Conservation (phyloP, 106 monocot species). For the Phalaenopsis aphrodite region DNA sequence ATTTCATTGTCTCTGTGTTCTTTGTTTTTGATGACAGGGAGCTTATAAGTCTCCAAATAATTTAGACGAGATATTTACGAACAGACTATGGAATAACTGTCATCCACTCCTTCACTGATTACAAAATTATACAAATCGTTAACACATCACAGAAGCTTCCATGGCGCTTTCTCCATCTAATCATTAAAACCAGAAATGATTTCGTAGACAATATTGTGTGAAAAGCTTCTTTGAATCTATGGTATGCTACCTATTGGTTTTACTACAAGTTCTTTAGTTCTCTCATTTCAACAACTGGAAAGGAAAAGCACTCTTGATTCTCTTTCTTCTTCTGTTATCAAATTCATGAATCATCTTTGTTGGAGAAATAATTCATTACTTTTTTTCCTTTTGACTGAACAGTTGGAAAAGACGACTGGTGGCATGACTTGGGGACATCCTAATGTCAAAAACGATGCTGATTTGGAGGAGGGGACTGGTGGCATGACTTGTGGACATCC, state of each 20-base stretch:
- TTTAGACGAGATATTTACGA: no score
- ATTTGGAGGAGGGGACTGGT: constrained; percentile 59
- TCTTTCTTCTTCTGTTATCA: not conserved
- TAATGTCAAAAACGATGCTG: constrained; percentile 27
- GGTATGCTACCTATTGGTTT: not conserved
- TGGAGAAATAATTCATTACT: not conserved
- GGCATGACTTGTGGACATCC: constrained; percentile 43
- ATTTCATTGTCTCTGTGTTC: no score
- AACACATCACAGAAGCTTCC: no score
- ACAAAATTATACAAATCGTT: no score
- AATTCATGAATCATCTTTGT: not conserved
- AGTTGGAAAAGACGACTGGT: constrained; percentile 70
- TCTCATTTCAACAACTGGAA: not conserved
- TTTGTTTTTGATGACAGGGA: no score
- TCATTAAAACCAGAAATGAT: not conserved
- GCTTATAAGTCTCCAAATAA: no score
- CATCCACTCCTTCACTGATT: no score
- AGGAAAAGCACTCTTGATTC: not conserved
- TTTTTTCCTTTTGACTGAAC: constrained; percentile 3
- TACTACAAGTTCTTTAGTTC: not conserved
- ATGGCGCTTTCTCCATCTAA: no score
- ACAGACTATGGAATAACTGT: no score
- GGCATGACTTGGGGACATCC: constrained; percentile 43
- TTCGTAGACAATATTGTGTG: not conserved
- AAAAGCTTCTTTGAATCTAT: no score